Evolutionary conservation across 768 basidiomycete species (phyloP), one percentile per base, ranked within the genome.

Genomic region (Phanerochaete carnosa): DNA sequence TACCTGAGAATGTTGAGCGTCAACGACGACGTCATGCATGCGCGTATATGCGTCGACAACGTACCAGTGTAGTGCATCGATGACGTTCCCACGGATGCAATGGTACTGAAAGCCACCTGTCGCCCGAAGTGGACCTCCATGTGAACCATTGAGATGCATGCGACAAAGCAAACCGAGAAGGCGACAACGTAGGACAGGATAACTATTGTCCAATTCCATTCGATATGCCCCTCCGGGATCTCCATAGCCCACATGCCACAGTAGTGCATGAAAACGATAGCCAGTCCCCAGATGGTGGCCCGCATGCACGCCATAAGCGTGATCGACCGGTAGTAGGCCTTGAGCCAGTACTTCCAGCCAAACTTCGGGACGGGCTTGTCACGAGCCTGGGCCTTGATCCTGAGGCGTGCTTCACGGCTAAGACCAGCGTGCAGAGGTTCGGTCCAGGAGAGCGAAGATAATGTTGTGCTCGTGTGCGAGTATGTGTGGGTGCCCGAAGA

Each of bases 11-110:
- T 15, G 19, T 19, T 16, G 30, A 9, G 12, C 11, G 23, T 57
- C 12, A 58, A 23, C 28, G 19, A 23, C 1, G 55, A 45, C 12
- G 37, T 22, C 15, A 2, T 25, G 19, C 57, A 4, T 12, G 33
- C 37, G 28, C 39, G 19, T 9, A 22, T 54, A 25, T 12, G 11
- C 39, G 11, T 7, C 4, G 11, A 4, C 1, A 29, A 54, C 65
- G n/a, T n/a, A 71, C 70, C 70, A 13, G 70, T 71, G 47, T 69
- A 71, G 39, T 71, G 70, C 70, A 71, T 71, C 0, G 67, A 68
- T 35, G 66, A 69, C 19, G 63, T 62, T 0, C 70, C 70, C 13
- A 62, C 1, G 12, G 70, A 58, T 2, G 68, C 68, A 33, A 71
- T 64, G 8, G 70, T 69, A 45, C 70, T 71, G 60, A 71, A 69